Evolutionary conservation across 2,329 filamentous ascomycete species (phyloP).

Genomic region (Fusarium papillatum): DNA sequence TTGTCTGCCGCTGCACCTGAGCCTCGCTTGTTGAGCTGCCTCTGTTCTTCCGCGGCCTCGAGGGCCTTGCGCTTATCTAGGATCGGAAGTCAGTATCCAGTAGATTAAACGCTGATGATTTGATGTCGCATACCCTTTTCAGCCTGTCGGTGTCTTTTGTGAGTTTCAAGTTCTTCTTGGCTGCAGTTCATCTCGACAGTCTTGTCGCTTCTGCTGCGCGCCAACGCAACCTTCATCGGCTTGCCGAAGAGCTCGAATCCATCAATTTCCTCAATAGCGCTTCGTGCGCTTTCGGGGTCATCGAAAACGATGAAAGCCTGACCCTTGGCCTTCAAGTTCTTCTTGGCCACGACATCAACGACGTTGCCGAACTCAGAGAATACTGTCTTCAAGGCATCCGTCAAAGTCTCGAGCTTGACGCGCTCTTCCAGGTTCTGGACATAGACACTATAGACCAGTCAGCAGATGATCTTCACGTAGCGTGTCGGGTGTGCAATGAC

Average conservation of each 20-base stretch:
- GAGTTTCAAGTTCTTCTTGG: slow-evolving; percentile 85
- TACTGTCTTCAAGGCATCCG: slow-evolving; percentile 79
- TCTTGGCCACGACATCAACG: slow-evolving; percentile 89
- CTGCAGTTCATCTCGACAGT: slow-evolving; percentile 82
- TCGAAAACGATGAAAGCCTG: slow-evolving; percentile 97
- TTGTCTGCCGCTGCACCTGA: slow-evolving; percentile 61
- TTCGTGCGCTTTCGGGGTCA: slow-evolving; percentile 79
- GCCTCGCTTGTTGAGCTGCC: slow-evolving; percentile 80
- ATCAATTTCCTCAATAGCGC: slow-evolving; percentile 89
- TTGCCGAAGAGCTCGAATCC: slow-evolving; percentile 96
- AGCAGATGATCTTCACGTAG: slow-evolving; percentile 51
- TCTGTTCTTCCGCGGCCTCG: slow-evolving; percentile 83
- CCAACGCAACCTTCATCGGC: slow-evolving; percentile 87
- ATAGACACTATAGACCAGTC: slow-evolving; percentile 67
- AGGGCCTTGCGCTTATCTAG: slow-evolving; percentile 83
- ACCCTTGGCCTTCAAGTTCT: slow-evolving; percentile 91
- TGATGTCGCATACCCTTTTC: slow-evolving; percentile 80
- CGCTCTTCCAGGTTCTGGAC: slow-evolving; percentile 92
- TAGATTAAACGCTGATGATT: neutral
- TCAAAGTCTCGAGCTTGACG: slow-evolving; percentile 84
- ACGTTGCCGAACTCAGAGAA: slow-evolving; percentile 92
- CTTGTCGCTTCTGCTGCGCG: slow-evolving; percentile 88
- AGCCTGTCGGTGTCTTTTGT: slow-evolving; percentile 86
- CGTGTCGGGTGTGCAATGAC: slow-evolving; percentile 80
- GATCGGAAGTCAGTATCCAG: neutral